Percentiles rank a stretch among this genome's conserved stretches.
These are phyloP conservation scores for Leptographium radiaticola DNA, from an alignment of 2,329 filamentous ascomycete genomes.

Conservation along the genomic window DNA sequence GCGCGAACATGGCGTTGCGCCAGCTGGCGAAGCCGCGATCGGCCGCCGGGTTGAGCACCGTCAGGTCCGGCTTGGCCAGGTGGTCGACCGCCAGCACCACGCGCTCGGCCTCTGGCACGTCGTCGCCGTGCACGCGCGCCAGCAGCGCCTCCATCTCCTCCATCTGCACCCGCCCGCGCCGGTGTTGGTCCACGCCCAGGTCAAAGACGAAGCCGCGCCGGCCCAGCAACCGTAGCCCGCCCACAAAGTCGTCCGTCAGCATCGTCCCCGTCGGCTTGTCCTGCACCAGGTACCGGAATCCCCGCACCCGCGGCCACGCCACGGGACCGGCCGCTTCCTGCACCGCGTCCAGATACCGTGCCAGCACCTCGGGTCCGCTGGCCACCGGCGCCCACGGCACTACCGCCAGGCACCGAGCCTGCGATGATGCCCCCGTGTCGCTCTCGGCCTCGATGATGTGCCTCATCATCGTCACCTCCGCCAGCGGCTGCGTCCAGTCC, in stretches of 20 bases:
- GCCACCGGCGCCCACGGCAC: slow-evolving; percentile 81
- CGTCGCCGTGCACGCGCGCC: slow-evolving; percentile 46
- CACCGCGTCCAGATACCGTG: slow-evolving; percentile 50
- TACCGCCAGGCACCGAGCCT: slow-evolving; percentile 51
- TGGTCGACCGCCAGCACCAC: slow-evolving; percentile 67
- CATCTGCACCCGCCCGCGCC: slow-evolving; percentile 61
- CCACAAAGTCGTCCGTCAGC: slow-evolving; percentile 50
- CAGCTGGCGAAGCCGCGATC: slow-evolving; percentile 53
- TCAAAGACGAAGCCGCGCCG: slow-evolving; percentile 60
- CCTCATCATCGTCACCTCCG: slow-evolving; percentile 58
- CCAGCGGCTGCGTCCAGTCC: slow-evolving; percentile 54
- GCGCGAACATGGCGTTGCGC: slow-evolving; percentile 53
- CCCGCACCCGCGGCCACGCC: slow-evolving; percentile 56
- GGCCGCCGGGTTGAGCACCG: slow-evolving; percentile 41
- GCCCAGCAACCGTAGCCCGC: slow-evolving; percentile 51
- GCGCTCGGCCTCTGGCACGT: slow-evolving; percentile 43
- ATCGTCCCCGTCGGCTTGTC: slow-evolving; percentile 57
- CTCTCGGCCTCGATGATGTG: slow-evolving; percentile 51
- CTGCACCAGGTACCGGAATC: slow-evolving; percentile 75
- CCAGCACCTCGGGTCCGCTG: slow-evolving; percentile 44
- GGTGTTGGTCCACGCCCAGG: slow-evolving; percentile 67
- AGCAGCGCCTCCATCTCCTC: slow-evolving; percentile 61
- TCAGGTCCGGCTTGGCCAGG: slow-evolving; percentile 75
- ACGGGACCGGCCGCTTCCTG: slow-evolving; percentile 47
- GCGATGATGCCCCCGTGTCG: slow-evolving; percentile 27